Evolutionary conservation across 1,284 basidiomycete species (phyloP).

Genomic region (Rhodotorula glutinis): DNA sequence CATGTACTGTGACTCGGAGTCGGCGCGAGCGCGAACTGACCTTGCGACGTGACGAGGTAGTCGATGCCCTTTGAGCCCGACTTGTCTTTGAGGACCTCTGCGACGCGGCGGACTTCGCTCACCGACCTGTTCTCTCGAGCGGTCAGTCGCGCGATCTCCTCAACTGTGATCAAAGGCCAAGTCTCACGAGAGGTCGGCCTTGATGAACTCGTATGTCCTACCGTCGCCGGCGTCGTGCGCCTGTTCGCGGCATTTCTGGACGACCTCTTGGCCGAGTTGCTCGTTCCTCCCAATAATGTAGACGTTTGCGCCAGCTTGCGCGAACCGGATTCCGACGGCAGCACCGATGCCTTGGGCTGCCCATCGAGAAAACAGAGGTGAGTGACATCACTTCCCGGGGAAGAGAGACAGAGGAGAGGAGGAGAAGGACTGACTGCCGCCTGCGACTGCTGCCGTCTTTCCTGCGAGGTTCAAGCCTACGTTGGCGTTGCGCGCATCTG

Average conservation of each 20-base stretch:
- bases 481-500: slow-evolving; percentile 30
- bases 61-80: slow-evolving; percentile 44
- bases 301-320: slow-evolving; percentile 46
- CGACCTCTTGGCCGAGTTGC: slow-evolving; percentile 42
- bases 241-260: slow-evolving; percentile 41
- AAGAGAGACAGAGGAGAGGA: background rate
- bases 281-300: slow-evolving; percentile 49
- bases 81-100: slow-evolving; percentile 38
- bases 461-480: slow-evolving; percentile 34
- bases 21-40: slow-evolving; percentile 1
- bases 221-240: slow-evolving; percentile 4
- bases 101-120: slow-evolving; percentile 42
- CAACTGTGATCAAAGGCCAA: background rate
- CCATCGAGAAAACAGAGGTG: background rate
- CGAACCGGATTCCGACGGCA: slow-evolving; percentile 34
- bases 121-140: slow-evolving; percentile 22
- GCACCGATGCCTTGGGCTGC: slow-evolving; percentile 36
- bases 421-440: slow-evolving; percentile 24
- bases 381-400: background rate
- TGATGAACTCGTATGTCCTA: slow-evolving; percentile 46
- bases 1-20: too few relatives aligned
- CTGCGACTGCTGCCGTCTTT: slow-evolving; percentile 43
- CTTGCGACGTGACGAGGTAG: slow-evolving; percentile 48
- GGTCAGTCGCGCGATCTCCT: background rate
- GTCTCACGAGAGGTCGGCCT: slow-evolving; percentile 46